phyloP scores from a whole-genome alignment of 73 alveolate genomes.

The Paramecium tetraurelia region DNA sequence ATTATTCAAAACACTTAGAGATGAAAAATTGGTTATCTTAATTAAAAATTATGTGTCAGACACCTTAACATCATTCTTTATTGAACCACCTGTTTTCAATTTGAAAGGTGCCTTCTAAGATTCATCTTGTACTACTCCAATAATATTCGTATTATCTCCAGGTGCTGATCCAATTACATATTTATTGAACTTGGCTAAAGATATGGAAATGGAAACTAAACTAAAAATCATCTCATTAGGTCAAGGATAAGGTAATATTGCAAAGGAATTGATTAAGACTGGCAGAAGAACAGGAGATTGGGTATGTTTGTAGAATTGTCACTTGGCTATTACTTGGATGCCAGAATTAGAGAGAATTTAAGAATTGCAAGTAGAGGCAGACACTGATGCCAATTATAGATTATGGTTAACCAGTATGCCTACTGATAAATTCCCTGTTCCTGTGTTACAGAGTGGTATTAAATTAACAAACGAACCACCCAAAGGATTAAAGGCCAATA shows the following conservation, averaged over 20 bases:
- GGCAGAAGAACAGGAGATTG: slow-evolving; percentile 98
- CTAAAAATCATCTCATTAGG: slow-evolving; percentile 98
- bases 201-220: slow-evolving; percentile 88
- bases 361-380: slow-evolving; percentile 95
- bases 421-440: slow-evolving; percentile 98
- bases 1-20: slow-evolving; percentile 87
- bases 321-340: slow-evolving; percentile 99
- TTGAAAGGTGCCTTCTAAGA: slow-evolving; percentile 95
- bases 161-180: slow-evolving; percentile 99
- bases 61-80: slow-evolving; percentile 88
- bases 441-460: slow-evolving; percentile 86
- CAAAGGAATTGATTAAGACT: slow-evolving; percentile 84
- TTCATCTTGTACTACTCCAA: slow-evolving; percentile 96
- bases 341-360: slow-evolving; percentile 98
- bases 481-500: slow-evolving; percentile 99
- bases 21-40: slow-evolving; percentile 88
- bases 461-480: slow-evolving; percentile 99
- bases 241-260: slow-evolving; percentile 99
- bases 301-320: slow-evolving; percentile 99
- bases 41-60: slow-evolving; percentile 82
- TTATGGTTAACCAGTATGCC: slow-evolving; percentile 99
- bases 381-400: slow-evolving; percentile 93
- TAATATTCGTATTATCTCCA: slow-evolving; percentile 95
- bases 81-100: slow-evolving; percentile 98
- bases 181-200: slow-evolving; percentile 93